phyloP scores from a whole-genome alignment of 768 basidiomycete species.

The Lactifluus subvellereus region DNA sequence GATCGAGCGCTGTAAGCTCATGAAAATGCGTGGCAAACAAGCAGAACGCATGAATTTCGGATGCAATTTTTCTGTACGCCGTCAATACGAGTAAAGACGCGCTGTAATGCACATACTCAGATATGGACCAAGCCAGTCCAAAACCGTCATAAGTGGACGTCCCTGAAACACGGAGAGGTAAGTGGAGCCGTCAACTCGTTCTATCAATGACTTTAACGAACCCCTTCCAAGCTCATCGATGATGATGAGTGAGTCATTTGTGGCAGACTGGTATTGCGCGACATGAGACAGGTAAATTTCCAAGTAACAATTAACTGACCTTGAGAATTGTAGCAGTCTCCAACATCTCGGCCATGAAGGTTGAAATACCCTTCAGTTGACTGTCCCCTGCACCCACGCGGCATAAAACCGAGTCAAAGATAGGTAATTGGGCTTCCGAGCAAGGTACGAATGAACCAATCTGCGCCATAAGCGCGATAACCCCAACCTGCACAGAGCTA shows the following conservation, averaged over 20 bases:
- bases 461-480: slow-evolving; percentile 96
- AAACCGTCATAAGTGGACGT: slow-evolving; percentile 98
- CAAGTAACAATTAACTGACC: slow-evolving; percentile 38
- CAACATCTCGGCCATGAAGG: slow-evolving; percentile 99
- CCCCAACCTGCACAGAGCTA: slow-evolving; percentile 60
- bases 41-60: slow-evolving; percentile 87
- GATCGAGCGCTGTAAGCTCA: slow-evolving; percentile 88
- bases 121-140: slow-evolving; percentile 97
- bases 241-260: slow-evolving; percentile 88
- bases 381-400: slow-evolving; percentile 97
- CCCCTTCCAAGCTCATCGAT: slow-evolving; percentile 96
- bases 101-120: slow-evolving; percentile 56
- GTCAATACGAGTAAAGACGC: neutral
- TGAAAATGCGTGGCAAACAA: slow-evolving; percentile 98
- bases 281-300: neutral
- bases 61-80: slow-evolving; percentile 75
- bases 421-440: slow-evolving; percentile 73
- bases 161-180: slow-evolving; percentile 38
- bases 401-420: slow-evolving; percentile 94
- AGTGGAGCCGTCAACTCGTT: neutral
- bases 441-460: slow-evolving; percentile 95
- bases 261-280: slow-evolving; percentile 59
- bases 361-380: slow-evolving; percentile 95
- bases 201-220: slow-evolving; percentile 27
- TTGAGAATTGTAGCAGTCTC: slow-evolving; percentile 94